Conservation (phyloP, 345 rosid species). For the Tarenaya hassleriana region DNA sequence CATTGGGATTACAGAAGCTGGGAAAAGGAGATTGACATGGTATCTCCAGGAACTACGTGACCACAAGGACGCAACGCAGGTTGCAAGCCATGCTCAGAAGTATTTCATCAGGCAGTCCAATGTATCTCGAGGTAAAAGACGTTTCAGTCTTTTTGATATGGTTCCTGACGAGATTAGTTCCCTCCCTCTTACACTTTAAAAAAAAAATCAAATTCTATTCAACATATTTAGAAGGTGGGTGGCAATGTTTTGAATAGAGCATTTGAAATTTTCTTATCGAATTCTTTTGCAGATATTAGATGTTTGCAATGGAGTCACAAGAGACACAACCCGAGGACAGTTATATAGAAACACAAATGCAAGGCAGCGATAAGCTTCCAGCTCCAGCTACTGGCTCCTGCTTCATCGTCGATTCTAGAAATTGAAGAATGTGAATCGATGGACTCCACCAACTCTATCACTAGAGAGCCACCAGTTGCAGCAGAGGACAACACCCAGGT, state of each 20-base stretch:
- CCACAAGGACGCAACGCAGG: too few relatives aligned
- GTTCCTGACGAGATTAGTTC: slow-evolving; percentile 72
- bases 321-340: slow-evolving; percentile 42
- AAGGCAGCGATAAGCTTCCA: slow-evolving; percentile 29
- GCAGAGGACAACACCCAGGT: slow-evolving; percentile 40
- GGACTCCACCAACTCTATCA: slow-evolving; percentile 85
- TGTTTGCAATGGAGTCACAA: slow-evolving; percentile 43
- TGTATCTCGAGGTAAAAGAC: too few relatives aligned
- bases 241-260: too few relatives aligned
- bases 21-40: too few relatives aligned
- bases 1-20: too few relatives aligned
- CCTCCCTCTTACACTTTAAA: neutral
- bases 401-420: slow-evolving; percentile 45
- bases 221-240: too few relatives aligned
- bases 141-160: too few relatives aligned
- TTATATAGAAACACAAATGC: slow-evolving; percentile 33
- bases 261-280: too few relatives aligned
- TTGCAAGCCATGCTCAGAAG: too few relatives aligned
- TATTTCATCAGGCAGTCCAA: too few relatives aligned
- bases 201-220: neutral
- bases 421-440: slow-evolving; percentile 84
- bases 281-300: slow-evolving; percentile 47
- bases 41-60: too few relatives aligned
- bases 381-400: slow-evolving; percentile 20
- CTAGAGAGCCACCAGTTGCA: slow-evolving; percentile 39